Base-by-base conservation (phyloP, 2,329 filamentous ascomycete species). In the Balansia obtecta region DNA sequence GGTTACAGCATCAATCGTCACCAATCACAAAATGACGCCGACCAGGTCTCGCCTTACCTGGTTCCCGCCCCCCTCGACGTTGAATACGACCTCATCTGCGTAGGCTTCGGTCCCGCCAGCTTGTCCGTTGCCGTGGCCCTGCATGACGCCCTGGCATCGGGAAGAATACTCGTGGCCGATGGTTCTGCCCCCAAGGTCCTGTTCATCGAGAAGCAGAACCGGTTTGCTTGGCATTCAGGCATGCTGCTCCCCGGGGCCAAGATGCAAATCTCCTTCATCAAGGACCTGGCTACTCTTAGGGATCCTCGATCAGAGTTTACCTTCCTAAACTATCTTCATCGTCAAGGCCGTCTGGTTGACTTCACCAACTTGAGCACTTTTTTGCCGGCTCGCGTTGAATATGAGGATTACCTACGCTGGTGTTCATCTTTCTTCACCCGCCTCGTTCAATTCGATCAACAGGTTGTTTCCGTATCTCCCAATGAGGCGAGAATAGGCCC, bases 251-350 rank as follows among this genome's bases (percentile, higher is more conserved):
- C 89, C 0, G 90, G 89, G 5, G 87, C 90, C 48, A 89, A 86
- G 70, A 97, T 97, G 91, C 91, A 97, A 65, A 97, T 97, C 59
- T 94, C 88, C 10, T 97, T 95, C 71, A 78, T 97, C 71, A 97
- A 97, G 71, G 91, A 97, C 64, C 79, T 97, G 66, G 91, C 91
- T 3, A 93, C 88, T 3, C 75, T 95, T 57, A 79, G 91, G 52
- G 83, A 97, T 64, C 91, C 91, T 8, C 80, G 85, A 55, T 95
- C 87, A 57, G 79, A 89, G 60, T 97, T 97, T 68, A 97, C 91
- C 13, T 97, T 96, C 69, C 73, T 95, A 63, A 96, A 96, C 69
- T 97, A 97, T 66, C 79, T 97, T 12, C 86, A 94, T 70, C 70
- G 78, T 58, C 85, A 94, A 59, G 76, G 77, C 50, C 79, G 91